Percentiles rank a stretch among this genome's conserved stretches.
phyloP scores from a whole-genome alignment of 129 eudicot species.

The Smallanthus sonchifolius region DNA sequence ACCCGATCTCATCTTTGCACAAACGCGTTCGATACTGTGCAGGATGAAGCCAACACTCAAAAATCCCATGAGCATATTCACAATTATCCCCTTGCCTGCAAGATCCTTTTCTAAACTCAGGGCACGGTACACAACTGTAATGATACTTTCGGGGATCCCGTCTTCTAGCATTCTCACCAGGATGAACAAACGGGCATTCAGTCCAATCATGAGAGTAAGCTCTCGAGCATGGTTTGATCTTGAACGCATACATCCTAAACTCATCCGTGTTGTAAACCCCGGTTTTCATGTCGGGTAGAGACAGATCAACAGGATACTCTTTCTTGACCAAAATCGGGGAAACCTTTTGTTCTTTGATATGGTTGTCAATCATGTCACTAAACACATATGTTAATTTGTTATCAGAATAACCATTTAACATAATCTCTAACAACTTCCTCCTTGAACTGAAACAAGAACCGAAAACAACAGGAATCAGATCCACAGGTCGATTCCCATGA shows the following conservation, averaged over 20 bases:
- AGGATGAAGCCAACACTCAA: conserved; percentile 94
- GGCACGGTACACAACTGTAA: conserved; percentile 84
- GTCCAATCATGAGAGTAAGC: conserved; percentile 97
- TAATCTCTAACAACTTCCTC: conserved; percentile 42
- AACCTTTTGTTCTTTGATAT: conserved; percentile 12
- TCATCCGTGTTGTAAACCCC: conserved; percentile 79
- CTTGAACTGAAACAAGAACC: conserved; percentile 27
- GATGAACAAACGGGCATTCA: conserved; percentile 88
- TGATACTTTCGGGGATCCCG: conserved; percentile 80
- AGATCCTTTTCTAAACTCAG: conserved; percentile 70
- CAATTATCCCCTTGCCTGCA: conserved; percentile 75
- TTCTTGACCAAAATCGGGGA: conserved; percentile 38
- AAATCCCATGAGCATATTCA: conserved; percentile 86
- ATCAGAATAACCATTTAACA: conserved; percentile 38
- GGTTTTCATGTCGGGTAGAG: conserved; percentile 69
- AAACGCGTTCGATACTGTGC: conserved; percentile 83
- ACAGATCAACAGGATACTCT: conserved; percentile 66
- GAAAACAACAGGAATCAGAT: conserved; percentile 34
- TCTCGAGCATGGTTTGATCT: conserved; percentile 87
- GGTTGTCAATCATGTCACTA: conserved; percentile 29
- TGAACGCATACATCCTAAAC: conserved; percentile 74
- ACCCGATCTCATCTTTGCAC: conserved; percentile 70
- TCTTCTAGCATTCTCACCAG: conserved; percentile 87
- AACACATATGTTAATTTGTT: conserved; percentile 23
- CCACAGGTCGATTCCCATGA: conserved; percentile 56